phyloP scores from a whole-genome alignment of 139 green algal genomes.

The Picochlorum sp. region DNA sequence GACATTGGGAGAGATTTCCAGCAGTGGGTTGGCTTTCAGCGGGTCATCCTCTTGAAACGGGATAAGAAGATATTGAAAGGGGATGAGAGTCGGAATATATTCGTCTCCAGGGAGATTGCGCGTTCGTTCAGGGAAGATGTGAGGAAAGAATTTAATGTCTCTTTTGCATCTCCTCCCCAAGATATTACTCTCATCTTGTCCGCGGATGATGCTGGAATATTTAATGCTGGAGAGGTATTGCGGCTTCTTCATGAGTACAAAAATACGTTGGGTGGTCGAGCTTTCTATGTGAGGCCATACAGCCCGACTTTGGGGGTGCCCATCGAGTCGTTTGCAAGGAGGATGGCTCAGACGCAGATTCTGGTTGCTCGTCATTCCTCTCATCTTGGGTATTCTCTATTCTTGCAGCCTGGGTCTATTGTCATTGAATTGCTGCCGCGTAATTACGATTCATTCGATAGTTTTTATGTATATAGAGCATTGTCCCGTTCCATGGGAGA shows the following conservation, averaged over 20 bases:
- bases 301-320: slow-evolving; percentile 35
- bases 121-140: not conserved
- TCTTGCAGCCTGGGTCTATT: slow-evolving; percentile 45
- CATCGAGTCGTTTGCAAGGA: slow-evolving; percentile 53
- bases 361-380: slow-evolving; percentile 62
- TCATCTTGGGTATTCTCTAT: slow-evolving; percentile 51
- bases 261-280: slow-evolving; percentile 1
- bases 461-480: slow-evolving; percentile 63
- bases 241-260: slow-evolving; percentile 36
- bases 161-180: slow-evolving; percentile 8
- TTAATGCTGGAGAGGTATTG: slow-evolving; percentile 32
- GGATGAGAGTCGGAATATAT: not conserved
- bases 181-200: slow-evolving; percentile 46
- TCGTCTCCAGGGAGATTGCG: not conserved
- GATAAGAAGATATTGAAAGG: not conserved
- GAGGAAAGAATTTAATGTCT: not conserved
- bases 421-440: slow-evolving; percentile 71
- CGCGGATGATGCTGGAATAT: not conserved
- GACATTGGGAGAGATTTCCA: slow-evolving; percentile 8
- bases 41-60: slow-evolving; percentile 27
- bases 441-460: slow-evolving; percentile 72
- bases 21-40: slow-evolving; percentile 64
- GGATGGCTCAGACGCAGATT: slow-evolving; percentile 49
- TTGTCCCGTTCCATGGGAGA: slow-evolving; percentile 47
- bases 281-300: slow-evolving; percentile 35